Base-by-base conservation (phyloP, 805 yeast genomes). In the Komagataella kurtzmanii region DNA sequence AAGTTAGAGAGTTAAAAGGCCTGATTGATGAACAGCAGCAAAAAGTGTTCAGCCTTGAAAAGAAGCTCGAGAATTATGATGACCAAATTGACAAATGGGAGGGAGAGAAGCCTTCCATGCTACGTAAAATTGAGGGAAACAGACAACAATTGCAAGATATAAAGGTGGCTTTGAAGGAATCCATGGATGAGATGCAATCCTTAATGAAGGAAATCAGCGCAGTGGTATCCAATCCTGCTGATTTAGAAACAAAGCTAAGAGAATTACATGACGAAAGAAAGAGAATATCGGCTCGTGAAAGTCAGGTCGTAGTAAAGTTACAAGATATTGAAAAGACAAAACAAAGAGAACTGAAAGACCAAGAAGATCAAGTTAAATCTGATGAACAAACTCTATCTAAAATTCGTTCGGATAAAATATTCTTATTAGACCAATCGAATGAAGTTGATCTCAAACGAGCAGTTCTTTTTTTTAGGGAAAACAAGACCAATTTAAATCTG, bases 401-500 rank as follows among this genome's bases (percentile, higher is more conserved):
- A 14, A 21, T 21, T 21, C 21, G 30, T 6, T 21, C 47, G 2
- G 47, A 14, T 8, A 14, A 24, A 14, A 45, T 18, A 6, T 17
- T n/a, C 30, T 24, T 14, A 45, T 45, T 45, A 24, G 30, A n/a
- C 12, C 21, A 45, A 17, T 45, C 24, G 23, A 49, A 24, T 46
- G 53, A 30, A 14, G 40, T 30, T 10, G 40, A 30, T 10, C 40
- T 30, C 10, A 30, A 30, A 30, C 40, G 40, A 4, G 75, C 79
- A 7, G 70, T 81, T 2, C 52, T 61, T 24, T 58, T 67, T 14
- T 61, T 84, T 46, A 69, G 83, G 48, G 56, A 66, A 12, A 57
- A 68, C 18, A 61, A 65, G 23, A 58, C 59, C 1, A 61, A 62
- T 5, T 69, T 49, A 5, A 47, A 54, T 2, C 24, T 81, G 49